Conservation (phyloP, 2,329 filamentous ascomycete genomes). For the Fusarium setosum region DNA sequence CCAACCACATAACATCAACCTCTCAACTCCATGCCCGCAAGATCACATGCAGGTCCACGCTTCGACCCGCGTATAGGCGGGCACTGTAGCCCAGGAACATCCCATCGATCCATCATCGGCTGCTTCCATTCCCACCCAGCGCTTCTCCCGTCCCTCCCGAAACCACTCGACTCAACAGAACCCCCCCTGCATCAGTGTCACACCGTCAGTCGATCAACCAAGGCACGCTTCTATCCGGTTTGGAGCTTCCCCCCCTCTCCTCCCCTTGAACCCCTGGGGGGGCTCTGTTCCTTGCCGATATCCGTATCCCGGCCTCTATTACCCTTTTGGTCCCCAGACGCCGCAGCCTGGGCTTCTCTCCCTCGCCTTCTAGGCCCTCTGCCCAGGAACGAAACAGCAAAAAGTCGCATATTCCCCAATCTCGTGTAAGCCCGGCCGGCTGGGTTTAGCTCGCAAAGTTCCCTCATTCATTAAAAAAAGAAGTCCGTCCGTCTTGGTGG, state of each 20-base stretch:
- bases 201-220: conserved; percentile 30
- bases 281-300: not conserved
- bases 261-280: conserved; percentile 1
- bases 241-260: not conserved
- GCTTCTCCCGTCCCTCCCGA: conserved; percentile 14
- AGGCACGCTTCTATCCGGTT: conserved; percentile 6
- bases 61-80: too few relatives aligned
- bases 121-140: not conserved
- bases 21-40: conserved; percentile 3
- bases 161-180: conserved; percentile 5
- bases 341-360: conserved; percentile 8
- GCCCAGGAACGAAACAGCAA: not conserved
- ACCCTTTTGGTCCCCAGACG: conserved; percentile 25
- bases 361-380: conserved; percentile 8
- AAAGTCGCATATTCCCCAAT: conserved; percentile 24
- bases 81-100: too few relatives aligned
- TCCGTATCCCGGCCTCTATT: conserved; percentile 22
- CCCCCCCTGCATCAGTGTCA: conserved; percentile 7
- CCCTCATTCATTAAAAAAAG: conserved; percentile 4
- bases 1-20: conserved; percentile 33
- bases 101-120: not conserved
- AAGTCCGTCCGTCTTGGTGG: conserved; percentile 33
- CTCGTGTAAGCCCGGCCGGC: conserved; percentile 6
- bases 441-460: not conserved
- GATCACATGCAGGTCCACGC: conserved; percentile 15